Base-by-base conservation (phyloP, 2,329 filamentous ascomycete species). In the Ceratocystis cubensis region DNA sequence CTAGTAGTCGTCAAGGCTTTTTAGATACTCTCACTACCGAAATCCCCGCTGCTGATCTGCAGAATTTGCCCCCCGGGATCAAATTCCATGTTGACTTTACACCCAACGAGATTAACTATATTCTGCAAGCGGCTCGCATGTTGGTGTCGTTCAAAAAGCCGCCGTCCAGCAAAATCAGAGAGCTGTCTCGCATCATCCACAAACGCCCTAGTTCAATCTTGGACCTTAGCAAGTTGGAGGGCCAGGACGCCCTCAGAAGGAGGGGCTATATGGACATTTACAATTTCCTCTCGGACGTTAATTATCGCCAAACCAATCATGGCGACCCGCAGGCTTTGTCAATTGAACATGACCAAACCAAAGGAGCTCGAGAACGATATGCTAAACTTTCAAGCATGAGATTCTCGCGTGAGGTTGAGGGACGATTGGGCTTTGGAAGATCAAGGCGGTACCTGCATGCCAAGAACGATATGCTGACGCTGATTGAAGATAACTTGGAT, bases 401-500 rank as follows among this genome's bases (percentile, higher is more conserved):
- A 0, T 71, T 82, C 2, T 77, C 80, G 0, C 76, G 82, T 8
- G 80, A 83, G 70, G 72, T 82, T 2, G 73, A 75, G 2, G 81
- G 82, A 0, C 77, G 78, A 48, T 73, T 74, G 10, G 75, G 75
- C 0, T 76, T 79, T 45, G 77, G 78, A 0, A 73, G 74, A 1
- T 77, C 74, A 68, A 74, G 78, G 3, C 71, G 72, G 15, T 78
- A 77, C 3, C 69, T 76, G 20, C 79, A 82, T 69, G 79, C 82
- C 45, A 74, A 74, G 22, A 78, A 77, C 45, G 76, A 78, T 46
- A 76, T 82, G 50, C 75, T 72, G 25, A 78, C 75, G 46, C 72
- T 75, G 28, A 73, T 75, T 5, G 84, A 86, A 70, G 84, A 87
- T 66, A 75, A 74, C 1, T 69, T 87, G 2, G 75, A 78, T 61